A percentile compares a stretch with the other conserved stretches of the same genome.
Evolutionary conservation across 331 rosid species (phyloP).

Genomic region (Quercus tomentella): DNA sequence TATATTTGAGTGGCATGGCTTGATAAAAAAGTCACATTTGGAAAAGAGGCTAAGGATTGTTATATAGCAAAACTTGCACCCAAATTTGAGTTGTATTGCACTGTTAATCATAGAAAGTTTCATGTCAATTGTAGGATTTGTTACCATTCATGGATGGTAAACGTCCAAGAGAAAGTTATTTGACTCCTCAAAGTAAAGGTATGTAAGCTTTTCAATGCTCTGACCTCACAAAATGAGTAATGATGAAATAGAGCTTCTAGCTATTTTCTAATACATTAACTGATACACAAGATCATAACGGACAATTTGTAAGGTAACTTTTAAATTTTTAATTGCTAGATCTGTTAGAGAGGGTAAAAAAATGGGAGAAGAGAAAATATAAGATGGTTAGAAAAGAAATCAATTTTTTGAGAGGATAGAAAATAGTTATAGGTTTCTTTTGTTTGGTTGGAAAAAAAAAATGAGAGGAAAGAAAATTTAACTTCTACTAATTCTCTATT

Average conservation of each 20-base stretch:
- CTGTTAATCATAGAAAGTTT: constrained; percentile 13
- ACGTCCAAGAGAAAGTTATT: constrained; percentile 82
- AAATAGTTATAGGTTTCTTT: no score
- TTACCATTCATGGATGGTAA: constrained; percentile 84
- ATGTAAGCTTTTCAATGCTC: background rate
- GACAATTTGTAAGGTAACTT: background rate
- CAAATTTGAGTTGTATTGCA: background rate
- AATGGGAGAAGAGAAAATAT: no score
- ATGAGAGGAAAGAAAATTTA: no score
- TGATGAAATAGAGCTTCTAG: background rate
- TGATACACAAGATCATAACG: background rate
- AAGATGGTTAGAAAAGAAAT: no score
- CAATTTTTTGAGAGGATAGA: no score
- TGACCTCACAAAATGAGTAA: no score
- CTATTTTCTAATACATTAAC: background rate
- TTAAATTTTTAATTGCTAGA: background rate
- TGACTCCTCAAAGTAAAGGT: constrained; percentile 66
- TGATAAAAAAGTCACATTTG: background rate
- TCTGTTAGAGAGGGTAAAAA: no score
- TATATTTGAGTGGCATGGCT: background rate
- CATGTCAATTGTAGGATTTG: constrained; percentile 58
- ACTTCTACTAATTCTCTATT: no score
- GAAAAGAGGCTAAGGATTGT: background rate
- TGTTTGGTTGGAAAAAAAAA: no score
- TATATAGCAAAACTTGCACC: background rate